phyloP scores from a whole-genome alignment of 257 asterid species.

The Henckelia pumila region DNA sequence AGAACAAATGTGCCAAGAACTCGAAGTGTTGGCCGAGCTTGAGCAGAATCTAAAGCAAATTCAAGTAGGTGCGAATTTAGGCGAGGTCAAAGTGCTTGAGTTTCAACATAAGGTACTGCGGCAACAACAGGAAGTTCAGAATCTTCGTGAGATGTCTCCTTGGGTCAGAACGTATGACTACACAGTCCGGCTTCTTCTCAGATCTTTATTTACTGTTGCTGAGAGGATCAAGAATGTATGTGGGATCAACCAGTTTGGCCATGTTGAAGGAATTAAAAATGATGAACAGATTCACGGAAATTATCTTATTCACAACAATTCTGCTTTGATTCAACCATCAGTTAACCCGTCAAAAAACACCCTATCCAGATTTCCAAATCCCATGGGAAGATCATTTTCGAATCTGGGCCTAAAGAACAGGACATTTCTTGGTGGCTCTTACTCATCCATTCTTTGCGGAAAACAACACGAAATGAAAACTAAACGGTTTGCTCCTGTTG shows the following conservation, averaged over 20 bases:
- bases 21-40: no score
- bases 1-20: no score
- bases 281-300: slow-evolving; percentile 17
- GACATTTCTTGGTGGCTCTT: no score
- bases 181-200: slow-evolving; percentile 54
- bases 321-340: slow-evolving; percentile 40
- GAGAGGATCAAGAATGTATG: slow-evolving; percentile 54
- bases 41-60: no score
- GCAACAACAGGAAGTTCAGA: no score
- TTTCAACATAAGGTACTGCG: no score
- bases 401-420: no score
- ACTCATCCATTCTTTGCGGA: no score
- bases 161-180: slow-evolving; percentile 62
- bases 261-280: slow-evolving; percentile 23
- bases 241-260: slow-evolving; percentile 35
- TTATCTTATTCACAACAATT: slow-evolving; percentile 46
- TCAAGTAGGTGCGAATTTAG: no score
- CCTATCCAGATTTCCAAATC: slow-evolving; percentile 29
- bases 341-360: slow-evolving; percentile 42
- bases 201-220: slow-evolving; percentile 57
- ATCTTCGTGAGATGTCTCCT: background rate
- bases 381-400: slow-evolving; percentile 63
- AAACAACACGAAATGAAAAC: no score
- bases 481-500: no score
- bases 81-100: no score